Conservation (phyloP, 2,329 filamentous ascomycete species). For the Colletotrichum agaves region DNA sequence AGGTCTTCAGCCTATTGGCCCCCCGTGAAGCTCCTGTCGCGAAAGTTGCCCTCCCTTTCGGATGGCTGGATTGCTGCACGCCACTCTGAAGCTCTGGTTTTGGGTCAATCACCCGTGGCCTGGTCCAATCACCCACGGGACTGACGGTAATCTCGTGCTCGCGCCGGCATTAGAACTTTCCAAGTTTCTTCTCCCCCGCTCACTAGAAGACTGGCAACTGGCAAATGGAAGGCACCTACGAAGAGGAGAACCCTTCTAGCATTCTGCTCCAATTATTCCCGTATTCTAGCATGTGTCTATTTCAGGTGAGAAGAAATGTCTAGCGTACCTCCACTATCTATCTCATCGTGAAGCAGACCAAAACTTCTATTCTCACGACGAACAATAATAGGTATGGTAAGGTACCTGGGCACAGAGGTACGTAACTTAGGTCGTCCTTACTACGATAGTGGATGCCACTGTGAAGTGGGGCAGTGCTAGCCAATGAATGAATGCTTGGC, state of each 20-base stretch:
- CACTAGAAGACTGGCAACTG: background rate
- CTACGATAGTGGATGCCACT: background rate
- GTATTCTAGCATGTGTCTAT: background rate
- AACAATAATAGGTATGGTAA: background rate
- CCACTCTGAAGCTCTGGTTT: background rate
- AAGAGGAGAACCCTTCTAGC: background rate
- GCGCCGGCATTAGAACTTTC: background rate
- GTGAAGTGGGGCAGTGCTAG: background rate
- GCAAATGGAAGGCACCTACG: background rate
- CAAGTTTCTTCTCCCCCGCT: slow-evolving; percentile 9
- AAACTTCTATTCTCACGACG: background rate
- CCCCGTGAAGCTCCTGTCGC: no score
- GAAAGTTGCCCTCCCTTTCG: background rate
- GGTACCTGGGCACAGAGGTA: background rate
- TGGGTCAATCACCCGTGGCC: background rate
- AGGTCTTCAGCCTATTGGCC: no score
- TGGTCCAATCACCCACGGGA: slow-evolving; percentile 20
- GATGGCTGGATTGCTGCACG: background rate
- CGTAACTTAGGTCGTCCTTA: background rate
- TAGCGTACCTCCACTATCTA: slow-evolving; percentile 2
- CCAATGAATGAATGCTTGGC: background rate
- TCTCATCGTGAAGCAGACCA: slow-evolving; percentile 4
- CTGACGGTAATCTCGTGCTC: slow-evolving; percentile 11
- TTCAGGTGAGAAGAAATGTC: slow-evolving; percentile 1
- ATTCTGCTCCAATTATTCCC: slow-evolving; percentile 2